phyloP scores from a whole-genome alignment of 164 flowering plant genomes.

The Stephania cephalantha region DNA sequence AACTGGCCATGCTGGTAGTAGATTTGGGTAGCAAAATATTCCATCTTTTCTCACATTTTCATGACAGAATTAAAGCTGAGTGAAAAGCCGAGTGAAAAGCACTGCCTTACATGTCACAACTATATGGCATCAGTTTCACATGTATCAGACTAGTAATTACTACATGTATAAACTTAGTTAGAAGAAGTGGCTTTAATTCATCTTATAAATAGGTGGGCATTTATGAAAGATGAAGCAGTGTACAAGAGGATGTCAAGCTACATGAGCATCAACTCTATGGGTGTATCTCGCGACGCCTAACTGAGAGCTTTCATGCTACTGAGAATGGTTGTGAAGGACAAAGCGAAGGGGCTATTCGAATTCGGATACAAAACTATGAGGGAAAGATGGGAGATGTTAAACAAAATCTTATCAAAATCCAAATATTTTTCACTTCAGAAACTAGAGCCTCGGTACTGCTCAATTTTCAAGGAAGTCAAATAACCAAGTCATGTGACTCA shows the following conservation, averaged over 20 bases:
- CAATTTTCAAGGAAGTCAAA: constrained; percentile 27
- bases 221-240: constrained; percentile 16
- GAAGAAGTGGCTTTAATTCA: neutral
- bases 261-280: constrained; percentile 24
- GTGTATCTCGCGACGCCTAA: constrained; percentile 55
- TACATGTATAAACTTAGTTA: neutral
- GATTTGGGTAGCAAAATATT: constrained; percentile 56
- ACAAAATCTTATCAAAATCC: constrained; percentile 24
- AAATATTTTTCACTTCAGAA: constrained; percentile 44
- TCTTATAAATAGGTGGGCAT: constrained; percentile 55
- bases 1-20: constrained; percentile 73
- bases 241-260: constrained; percentile 33
- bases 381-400: constrained; percentile 45
- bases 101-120: too few relatives aligned
- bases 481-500: too few relatives aligned
- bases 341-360: constrained; percentile 34
- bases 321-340: constrained; percentile 27
- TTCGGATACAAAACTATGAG: constrained; percentile 42
- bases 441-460: constrained; percentile 41
- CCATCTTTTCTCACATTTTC: neutral
- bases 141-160: too few relatives aligned
- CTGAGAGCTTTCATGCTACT: constrained; percentile 53
- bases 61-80: too few relatives aligned
- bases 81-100: too few relatives aligned
- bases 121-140: too few relatives aligned